Evolutionary conservation across 225 moss, liverwort and hornwort genomes (phyloP).

Genomic region (Marchantia paleacea): DNA sequence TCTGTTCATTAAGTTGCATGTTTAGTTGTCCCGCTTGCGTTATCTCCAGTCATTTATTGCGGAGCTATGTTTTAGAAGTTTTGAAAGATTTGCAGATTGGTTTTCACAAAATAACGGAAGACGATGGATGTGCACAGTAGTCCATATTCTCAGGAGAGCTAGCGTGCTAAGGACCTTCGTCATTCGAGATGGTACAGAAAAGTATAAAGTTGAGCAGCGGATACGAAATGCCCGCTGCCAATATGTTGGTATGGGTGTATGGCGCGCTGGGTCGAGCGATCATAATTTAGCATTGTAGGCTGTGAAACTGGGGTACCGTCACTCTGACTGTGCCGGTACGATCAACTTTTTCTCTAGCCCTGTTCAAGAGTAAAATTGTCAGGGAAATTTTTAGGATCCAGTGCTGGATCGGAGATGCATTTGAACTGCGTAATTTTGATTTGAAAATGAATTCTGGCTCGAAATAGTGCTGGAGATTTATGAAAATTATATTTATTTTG

Average conservation of each 20-base stretch:
- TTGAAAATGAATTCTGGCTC: neutral
- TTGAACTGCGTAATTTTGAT: too few species aligned
- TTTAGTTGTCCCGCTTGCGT: too few species aligned
- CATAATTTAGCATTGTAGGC: conserved; percentile 71
- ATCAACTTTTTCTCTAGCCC: neutral
- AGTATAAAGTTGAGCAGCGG: too few species aligned
- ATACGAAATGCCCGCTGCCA: too few species aligned
- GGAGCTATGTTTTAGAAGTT: too few species aligned
- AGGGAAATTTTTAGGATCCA: neutral
- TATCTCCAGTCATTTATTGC: too few species aligned
- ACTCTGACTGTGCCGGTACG: conserved; percentile 91
- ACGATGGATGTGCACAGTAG: neutral
- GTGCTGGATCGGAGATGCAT: neutral
- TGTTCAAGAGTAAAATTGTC: neutral
- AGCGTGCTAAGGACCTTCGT: too few species aligned
- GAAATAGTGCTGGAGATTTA: neutral
- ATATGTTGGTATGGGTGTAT: too few species aligned
- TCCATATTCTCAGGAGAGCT: conserved; percentile 26
- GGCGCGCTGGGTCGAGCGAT: conserved; percentile 77
- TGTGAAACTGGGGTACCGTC: conserved; percentile 82
- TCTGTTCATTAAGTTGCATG: too few species aligned
- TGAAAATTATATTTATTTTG: too few species aligned
- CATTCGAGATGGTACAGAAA: too few species aligned
- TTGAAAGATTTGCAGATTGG: too few species aligned
- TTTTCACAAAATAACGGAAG: neutral